Percentiles rank a stretch among this genome's conserved stretches.
Evolutionary conservation across 441 rosid species (phyloP).

Genomic region (Manihot esculenta): DNA sequence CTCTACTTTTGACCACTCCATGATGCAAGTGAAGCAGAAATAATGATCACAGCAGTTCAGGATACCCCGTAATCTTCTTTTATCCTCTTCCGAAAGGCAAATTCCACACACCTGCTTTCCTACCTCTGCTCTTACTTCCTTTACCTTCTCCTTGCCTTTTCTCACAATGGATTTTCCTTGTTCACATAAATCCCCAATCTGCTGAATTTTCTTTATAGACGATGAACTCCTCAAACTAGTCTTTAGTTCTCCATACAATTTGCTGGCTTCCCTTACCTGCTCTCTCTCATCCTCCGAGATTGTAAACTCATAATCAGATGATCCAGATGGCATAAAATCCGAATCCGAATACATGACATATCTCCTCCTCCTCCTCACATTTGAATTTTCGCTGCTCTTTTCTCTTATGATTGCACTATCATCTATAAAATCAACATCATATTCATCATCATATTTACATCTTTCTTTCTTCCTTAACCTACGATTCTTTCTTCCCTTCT

Average conservation of each 20-base stretch:
- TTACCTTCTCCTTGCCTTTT: slow-evolving; percentile 79
- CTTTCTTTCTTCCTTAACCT: slow-evolving; percentile 51
- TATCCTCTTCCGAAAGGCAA: slow-evolving; percentile 93
- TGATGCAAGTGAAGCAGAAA: slow-evolving; percentile 94
- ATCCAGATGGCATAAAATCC: slow-evolving; percentile 57
- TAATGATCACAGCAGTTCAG: slow-evolving; percentile 87
- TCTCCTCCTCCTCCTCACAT: slow-evolving; percentile 52
- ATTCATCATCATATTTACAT: slow-evolving; percentile 36
- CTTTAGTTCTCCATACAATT: slow-evolving; percentile 43
- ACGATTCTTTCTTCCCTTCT: slow-evolving; percentile 42
- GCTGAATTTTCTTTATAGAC: slow-evolving; percentile 41
- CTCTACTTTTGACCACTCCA: slow-evolving; percentile 98
- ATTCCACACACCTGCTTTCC: slow-evolving; percentile 83
- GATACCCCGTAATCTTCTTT: slow-evolving; percentile 76
- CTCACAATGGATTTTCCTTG: slow-evolving; percentile 41
- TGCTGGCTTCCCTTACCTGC: slow-evolving; percentile 71
- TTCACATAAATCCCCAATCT: slow-evolving; percentile 42
- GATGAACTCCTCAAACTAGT: slow-evolving; percentile 51
- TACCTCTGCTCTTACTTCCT: slow-evolving; percentile 50
- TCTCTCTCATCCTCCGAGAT: slow-evolving; percentile 98
- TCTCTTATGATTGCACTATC: slow-evolving; percentile 34
- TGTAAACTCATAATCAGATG: slow-evolving; percentile 76
- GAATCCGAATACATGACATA: slow-evolving; percentile 62
- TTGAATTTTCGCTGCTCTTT: slow-evolving; percentile 41
- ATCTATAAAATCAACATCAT: slow-evolving; percentile 55